phyloP scores from a whole-genome alignment of 2,329 filamentous ascomycete genomes.

The Cladophialophora chaetospira region DNA sequence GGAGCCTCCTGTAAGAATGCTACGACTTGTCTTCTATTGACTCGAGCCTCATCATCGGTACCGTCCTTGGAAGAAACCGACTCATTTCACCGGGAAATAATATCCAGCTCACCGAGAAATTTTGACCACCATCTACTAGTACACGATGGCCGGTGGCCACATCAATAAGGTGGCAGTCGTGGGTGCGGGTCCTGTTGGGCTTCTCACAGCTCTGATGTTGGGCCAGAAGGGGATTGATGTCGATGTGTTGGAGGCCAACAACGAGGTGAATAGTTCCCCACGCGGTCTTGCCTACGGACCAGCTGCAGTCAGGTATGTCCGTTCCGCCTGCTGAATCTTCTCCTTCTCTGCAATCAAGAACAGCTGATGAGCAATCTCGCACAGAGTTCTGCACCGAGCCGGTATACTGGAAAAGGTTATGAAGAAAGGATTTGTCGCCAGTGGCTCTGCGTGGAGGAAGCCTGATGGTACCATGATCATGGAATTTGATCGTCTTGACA shows the following conservation, averaged over 20 bases:
- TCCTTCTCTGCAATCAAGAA: not conserved
- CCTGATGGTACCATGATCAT: conserved; percentile 39
- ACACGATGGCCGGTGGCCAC: no score
- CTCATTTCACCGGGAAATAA: no score
- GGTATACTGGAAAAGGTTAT: conserved; percentile 59
- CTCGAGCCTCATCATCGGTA: no score
- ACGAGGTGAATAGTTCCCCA: conserved; percentile 38
- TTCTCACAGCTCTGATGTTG: conserved; percentile 37
- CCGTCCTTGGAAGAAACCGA: no score
- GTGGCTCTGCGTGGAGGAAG: conserved; percentile 48
- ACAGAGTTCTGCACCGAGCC: conserved; percentile 53
- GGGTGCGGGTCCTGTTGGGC: no score
- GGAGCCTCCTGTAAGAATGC: no score
- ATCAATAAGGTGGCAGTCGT: no score
- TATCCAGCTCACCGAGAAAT: no score
- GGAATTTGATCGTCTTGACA: conserved; percentile 31
- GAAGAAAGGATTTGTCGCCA: conserved; percentile 44
- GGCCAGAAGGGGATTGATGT: conserved; percentile 34
- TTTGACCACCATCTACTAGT: no score
- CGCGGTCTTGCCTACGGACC: conserved; percentile 64
- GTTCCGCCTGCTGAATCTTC: not conserved
- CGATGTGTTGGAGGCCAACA: conserved; percentile 51
- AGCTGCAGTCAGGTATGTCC: conserved; percentile 48
- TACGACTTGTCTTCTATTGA: no score
- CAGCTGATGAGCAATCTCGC: not conserved